Evolutionary conservation across 1,139 yeast genomes (phyloP).

Genomic region (Candida sp.): DNA sequence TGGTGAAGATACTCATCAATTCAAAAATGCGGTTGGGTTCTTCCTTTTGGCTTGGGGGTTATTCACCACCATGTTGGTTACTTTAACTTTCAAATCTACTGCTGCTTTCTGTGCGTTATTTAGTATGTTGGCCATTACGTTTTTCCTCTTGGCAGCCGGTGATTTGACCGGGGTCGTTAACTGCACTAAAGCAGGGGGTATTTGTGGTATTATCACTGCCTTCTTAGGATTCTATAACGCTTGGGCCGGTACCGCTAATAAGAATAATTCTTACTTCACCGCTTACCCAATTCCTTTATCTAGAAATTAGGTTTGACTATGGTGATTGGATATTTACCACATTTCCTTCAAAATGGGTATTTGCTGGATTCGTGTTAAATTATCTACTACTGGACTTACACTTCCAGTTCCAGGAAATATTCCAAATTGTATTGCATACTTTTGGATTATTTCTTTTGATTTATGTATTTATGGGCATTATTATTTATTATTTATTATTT

Average conservation of each 20-base stretch:
- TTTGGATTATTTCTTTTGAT: too few species aligned
- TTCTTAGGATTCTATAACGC: constrained; percentile 59
- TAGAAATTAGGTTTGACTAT: too few species aligned
- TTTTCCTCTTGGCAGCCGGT: constrained; percentile 57
- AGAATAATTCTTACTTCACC: constrained; percentile 24
- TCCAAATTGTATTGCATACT: too few species aligned
- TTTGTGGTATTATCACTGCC: constrained; percentile 59
- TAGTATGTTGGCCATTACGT: constrained; percentile 51
- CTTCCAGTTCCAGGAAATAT: too few species aligned
- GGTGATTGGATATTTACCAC: too few species aligned
- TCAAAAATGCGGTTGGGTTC: constrained; percentile 54
- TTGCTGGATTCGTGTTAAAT: too few species aligned
- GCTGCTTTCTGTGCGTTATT: constrained; percentile 57
- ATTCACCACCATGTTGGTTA: constrained; percentile 55
- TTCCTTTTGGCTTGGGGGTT: constrained; percentile 66
- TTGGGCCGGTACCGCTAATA: constrained; percentile 27
- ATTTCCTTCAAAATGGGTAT: too few species aligned
- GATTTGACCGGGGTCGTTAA: constrained; percentile 45
- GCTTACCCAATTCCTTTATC: constrained; percentile 35
- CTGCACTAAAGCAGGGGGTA: constrained; percentile 67
- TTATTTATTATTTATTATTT: too few species aligned
- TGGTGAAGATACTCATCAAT: constrained; percentile 35
- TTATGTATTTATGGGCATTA: background rate
- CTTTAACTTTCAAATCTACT: constrained; percentile 63
- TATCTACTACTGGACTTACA: too few species aligned